Evolutionary conservation across 2,329 filamentous ascomycete species (phyloP).

Genomic region (Triangularia verruculosa): DNA sequence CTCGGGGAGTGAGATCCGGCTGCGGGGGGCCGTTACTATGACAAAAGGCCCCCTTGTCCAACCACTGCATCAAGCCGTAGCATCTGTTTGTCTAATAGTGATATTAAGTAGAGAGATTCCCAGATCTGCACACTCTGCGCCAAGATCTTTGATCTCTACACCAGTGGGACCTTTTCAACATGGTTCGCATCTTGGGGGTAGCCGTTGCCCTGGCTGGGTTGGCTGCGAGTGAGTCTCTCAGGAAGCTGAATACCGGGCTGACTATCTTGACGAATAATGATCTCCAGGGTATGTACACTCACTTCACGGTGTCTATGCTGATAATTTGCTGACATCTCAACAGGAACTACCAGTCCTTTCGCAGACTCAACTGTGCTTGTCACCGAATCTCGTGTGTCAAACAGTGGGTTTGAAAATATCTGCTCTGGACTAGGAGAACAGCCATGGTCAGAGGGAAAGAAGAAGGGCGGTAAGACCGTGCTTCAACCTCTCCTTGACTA

Average conservation of each 20-base stretch:
- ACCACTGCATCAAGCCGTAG: neutral
- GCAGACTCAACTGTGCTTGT: slow-evolving; percentile 37
- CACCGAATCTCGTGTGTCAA: slow-evolving; percentile 31
- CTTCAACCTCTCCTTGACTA: slow-evolving; percentile 37
- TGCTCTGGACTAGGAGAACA: slow-evolving; percentile 40
- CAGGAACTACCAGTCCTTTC: slow-evolving; percentile 35
- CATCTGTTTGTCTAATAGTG: neutral
- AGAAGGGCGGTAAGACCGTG: neutral
- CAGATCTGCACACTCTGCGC: neutral
- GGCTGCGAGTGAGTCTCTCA: slow-evolving; percentile 32
- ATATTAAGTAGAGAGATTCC: slow-evolving; percentile 13
- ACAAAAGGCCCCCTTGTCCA: neutral
- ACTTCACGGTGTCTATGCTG: neutral
- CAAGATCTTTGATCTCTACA: neutral
- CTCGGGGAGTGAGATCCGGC: neutral
- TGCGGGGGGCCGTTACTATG: neutral
- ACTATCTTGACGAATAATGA: slow-evolving; percentile 42
- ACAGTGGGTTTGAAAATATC: slow-evolving; percentile 28
- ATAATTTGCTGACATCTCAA: neutral
- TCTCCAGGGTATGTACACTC: slow-evolving; percentile 34
- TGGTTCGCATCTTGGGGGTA: slow-evolving; percentile 10
- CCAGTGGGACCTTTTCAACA: neutral
- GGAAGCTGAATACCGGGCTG: slow-evolving; percentile 36
- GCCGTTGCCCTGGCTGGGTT: slow-evolving; percentile 14
- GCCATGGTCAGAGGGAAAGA: slow-evolving; percentile 30